phyloP scores from a whole-genome alignment of 2,329 filamentous ascomycete species.

The Parasarocladium wereldwijsianum region DNA sequence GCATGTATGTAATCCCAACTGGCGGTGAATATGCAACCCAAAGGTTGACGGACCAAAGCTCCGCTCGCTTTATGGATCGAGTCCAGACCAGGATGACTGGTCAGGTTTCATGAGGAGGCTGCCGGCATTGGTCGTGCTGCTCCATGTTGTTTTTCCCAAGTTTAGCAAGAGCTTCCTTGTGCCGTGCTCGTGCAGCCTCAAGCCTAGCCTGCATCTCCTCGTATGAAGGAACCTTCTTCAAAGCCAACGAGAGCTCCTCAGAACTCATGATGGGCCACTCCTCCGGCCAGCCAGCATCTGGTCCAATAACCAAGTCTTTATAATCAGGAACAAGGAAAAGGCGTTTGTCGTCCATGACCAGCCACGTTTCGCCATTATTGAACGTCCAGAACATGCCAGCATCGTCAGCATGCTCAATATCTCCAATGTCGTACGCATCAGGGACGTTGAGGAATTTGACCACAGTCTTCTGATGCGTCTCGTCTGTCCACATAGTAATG shows the following conservation, averaged over 20 bases:
- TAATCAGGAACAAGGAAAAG: constrained; percentile 1
- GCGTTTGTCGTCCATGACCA: constrained; percentile 1
- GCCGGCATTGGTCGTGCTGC: constrained; percentile 11
- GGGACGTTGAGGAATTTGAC: constrained; percentile 2
- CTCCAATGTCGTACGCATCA: neutral
- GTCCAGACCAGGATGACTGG: too few species aligned
- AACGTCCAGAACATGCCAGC: constrained; percentile 1
- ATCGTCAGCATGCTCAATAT: constrained; percentile 1
- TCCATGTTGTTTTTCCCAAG: neutral
- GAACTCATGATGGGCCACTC: constrained; percentile 1
- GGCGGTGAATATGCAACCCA: too few species aligned
- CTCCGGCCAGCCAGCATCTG: neutral
- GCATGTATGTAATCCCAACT: too few species aligned
- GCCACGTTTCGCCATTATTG: constrained; percentile 1
- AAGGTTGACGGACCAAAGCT: too few species aligned
- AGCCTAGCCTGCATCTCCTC: neutral
- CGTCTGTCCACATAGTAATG: constrained; percentile 1
- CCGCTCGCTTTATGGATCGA: too few species aligned
- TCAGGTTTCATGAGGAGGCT: too few species aligned
- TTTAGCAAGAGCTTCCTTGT: neutral
- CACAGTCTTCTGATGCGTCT: neutral
- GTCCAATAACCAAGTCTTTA: neutral
- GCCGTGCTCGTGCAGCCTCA: neutral
- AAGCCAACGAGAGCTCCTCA: neutral
- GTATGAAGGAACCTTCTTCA: neutral